Evolutionary conservation across 169 alveolate genomes (phyloP).

Genomic region (Plasmodium vivax): DNA sequence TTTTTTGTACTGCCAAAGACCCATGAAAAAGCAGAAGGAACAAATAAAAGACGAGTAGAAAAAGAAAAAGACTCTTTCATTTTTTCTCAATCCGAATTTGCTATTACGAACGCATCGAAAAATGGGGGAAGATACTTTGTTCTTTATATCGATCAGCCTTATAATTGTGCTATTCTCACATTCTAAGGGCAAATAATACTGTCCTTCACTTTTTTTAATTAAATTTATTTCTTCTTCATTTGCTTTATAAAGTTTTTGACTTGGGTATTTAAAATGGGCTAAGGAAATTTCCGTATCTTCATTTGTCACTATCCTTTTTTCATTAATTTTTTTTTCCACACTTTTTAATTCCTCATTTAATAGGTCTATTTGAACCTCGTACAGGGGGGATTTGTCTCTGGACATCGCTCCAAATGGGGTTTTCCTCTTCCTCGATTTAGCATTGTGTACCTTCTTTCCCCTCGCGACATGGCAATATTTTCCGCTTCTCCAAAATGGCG

Average conservation of each 20-base stretch:
- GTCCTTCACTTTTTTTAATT: slow-evolving; percentile 72
- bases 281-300: slow-evolving; percentile 6
- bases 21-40: slow-evolving; percentile 79
- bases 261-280: slow-evolving; percentile 70
- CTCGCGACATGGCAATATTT: background rate
- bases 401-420: background rate
- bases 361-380: slow-evolving; percentile 28
- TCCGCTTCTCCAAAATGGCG: slow-evolving; percentile 10
- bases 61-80: slow-evolving; percentile 80
- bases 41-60: slow-evolving; percentile 77
- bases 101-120: slow-evolving; percentile 82
- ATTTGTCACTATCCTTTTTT: slow-evolving; percentile 6
- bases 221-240: slow-evolving; percentile 76
- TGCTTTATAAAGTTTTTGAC: slow-evolving; percentile 80
- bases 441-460: background rate
- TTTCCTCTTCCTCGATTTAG: slow-evolving; percentile 2
- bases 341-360: slow-evolving; percentile 70
- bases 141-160: slow-evolving; percentile 80
- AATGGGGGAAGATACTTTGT: slow-evolving; percentile 86
- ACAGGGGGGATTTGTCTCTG: background rate
- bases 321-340: slow-evolving; percentile 53
- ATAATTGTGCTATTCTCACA: slow-evolving; percentile 87
- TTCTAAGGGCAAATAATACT: slow-evolving; percentile 83
- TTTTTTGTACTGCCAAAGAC: slow-evolving; percentile 88
- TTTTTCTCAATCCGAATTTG: slow-evolving; percentile 89